Conservation (phyloP, 306 rosid genomes). For the Dryas alaskensis region DNA sequence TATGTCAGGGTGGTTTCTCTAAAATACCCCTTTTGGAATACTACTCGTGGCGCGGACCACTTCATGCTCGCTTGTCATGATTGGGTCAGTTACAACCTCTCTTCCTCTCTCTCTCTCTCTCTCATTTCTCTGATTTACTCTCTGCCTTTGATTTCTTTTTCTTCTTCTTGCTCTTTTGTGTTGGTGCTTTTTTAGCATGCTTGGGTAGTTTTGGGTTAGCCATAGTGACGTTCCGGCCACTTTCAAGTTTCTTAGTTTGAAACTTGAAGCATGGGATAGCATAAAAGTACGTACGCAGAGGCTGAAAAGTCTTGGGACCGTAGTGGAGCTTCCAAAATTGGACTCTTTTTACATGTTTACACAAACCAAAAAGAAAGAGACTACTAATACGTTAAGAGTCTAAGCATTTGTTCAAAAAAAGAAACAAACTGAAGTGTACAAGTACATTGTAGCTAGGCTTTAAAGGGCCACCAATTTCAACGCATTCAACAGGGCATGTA, state of each 20-base stretch:
- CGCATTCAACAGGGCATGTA: no score
- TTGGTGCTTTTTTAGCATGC: conserved; percentile 33
- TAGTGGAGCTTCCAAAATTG: background rate
- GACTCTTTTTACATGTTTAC: background rate
- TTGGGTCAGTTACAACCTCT: conserved; percentile 53
- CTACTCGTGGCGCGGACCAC: conserved; percentile 83
- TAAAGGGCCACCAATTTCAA: no score
- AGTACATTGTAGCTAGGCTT: no score
- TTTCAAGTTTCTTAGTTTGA: background rate
- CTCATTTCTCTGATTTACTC: background rate
- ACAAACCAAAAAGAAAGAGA: background rate
- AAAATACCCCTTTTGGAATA: conserved; percentile 76
- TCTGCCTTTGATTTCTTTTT: background rate
- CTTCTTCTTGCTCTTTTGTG: conserved; percentile 6
- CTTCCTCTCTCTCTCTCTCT: background rate
- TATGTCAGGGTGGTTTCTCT: conserved; percentile 57
- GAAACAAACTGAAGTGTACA: no score
- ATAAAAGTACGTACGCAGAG: conserved; percentile 39
- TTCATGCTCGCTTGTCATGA: conserved; percentile 92
- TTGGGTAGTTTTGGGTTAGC: background rate
- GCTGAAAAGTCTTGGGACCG: background rate
- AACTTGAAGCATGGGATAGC: background rate
- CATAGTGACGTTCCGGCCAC: background rate
- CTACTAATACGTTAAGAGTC: no score
- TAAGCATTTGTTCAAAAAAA: no score